A percentile compares a stretch with the other conserved stretches of the same genome.
Conservation (phyloP, 2,329 filamentous ascomycete species). For the Fusarium poae region DNA sequence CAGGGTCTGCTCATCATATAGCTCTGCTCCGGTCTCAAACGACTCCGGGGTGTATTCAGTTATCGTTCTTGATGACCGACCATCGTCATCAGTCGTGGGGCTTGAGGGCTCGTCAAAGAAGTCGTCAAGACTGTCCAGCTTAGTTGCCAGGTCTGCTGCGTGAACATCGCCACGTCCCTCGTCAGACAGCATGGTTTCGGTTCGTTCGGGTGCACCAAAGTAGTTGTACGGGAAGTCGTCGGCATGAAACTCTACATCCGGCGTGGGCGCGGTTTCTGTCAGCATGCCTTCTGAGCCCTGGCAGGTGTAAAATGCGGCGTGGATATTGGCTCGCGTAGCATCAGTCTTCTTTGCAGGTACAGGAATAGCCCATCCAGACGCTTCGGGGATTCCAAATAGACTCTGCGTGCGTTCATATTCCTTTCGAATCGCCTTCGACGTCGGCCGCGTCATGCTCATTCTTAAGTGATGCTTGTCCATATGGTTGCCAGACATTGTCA, state of each 20-base stretch:
- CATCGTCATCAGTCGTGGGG: conserved; percentile 69
- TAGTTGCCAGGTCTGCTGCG: conserved; percentile 81
- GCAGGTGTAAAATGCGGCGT: conserved; percentile 96
- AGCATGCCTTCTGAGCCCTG: conserved; percentile 73
- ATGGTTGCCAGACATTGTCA: conserved; percentile 90
- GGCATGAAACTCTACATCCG: conserved; percentile 91
- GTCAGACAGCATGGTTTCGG: conserved; percentile 94
- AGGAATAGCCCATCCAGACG: conserved; percentile 95
- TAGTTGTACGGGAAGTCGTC: conserved; percentile 90
- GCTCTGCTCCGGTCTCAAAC: conserved; percentile 80
- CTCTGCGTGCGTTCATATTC: conserved; percentile 96
- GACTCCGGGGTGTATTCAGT: conserved; percentile 74
- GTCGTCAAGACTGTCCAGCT: conserved; percentile 82
- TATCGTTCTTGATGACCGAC: conserved; percentile 71
- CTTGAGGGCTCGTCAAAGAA: conserved; percentile 80
- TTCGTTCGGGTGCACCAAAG: conserved; percentile 78
- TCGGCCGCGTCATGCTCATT: conserved; percentile 97
- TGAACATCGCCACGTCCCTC: conserved; percentile 78
- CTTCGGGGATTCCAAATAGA: conserved; percentile 95
- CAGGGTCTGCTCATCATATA: conserved; percentile 93
- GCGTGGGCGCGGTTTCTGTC: conserved; percentile 75
- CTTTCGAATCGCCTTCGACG: conserved; percentile 87
- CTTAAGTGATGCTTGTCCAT: conserved; percentile 95
- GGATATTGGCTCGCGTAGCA: conserved; percentile 89
- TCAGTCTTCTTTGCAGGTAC: conserved; percentile 91